phyloP scores from a whole-genome alignment of 441 rosid genomes.

The Croton setiger region DNA sequence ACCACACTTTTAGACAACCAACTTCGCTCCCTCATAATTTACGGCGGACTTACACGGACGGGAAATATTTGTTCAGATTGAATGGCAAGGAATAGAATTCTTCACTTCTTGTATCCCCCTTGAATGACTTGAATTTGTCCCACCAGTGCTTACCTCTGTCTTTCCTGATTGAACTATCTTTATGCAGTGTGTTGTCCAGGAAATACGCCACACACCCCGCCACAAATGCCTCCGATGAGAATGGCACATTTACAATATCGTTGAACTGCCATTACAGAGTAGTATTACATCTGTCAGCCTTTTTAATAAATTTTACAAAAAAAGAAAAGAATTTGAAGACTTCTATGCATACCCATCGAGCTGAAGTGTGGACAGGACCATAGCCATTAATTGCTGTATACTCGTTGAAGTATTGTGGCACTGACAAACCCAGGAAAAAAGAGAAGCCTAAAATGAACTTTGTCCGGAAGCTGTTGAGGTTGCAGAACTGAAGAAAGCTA shows the following conservation, averaged over 20 bases:
- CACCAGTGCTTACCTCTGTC: conserved; percentile 99
- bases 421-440: conserved; percentile 78
- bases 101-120: conserved; percentile 66
- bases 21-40: conserved; percentile 12
- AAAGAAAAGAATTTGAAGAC: neutral
- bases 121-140: conserved; percentile 75
- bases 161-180: conserved; percentile 54
- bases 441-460: conserved; percentile 87
- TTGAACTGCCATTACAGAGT: conserved; percentile 58
- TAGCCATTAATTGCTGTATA: conserved; percentile 80
- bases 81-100: conserved; percentile 95
- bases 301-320: neutral
- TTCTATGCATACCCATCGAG: conserved; percentile 67
- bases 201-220: conserved; percentile 83
- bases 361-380: conserved; percentile 84
- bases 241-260: conserved; percentile 83
- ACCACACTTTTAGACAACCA: conserved; percentile 6
- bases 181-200: conserved; percentile 77
- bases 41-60: conserved; percentile 47
- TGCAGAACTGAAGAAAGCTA: conserved; percentile 89
- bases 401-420: conserved; percentile 94
- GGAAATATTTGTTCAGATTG: conserved; percentile 87
- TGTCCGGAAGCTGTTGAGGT: conserved; percentile 85
- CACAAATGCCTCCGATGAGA: conserved; percentile 86
- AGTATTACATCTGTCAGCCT: conserved; percentile 2